Conservation (phyloP, 257 asterid species). For the Plantago ovata region DNA sequence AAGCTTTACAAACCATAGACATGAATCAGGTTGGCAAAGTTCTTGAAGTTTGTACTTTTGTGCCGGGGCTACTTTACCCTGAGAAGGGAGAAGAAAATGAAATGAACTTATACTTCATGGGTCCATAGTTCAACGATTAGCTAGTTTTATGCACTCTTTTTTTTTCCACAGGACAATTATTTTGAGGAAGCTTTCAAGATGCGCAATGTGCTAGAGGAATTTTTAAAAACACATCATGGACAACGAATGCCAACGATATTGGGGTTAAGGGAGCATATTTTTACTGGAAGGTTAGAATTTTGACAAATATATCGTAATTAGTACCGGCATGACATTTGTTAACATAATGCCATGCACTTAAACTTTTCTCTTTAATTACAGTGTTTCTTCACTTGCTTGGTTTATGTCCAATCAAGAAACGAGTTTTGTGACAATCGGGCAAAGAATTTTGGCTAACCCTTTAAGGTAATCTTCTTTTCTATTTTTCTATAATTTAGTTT, state of each 20-base stretch:
- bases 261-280: conserved; percentile 96
- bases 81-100: not conserved
- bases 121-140: not conserved
- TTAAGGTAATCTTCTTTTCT: conserved; percentile 44
- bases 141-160: not conserved
- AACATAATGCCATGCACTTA: conserved; percentile 21
- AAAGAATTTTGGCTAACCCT: conserved; percentile 90
- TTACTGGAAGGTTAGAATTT: conserved; percentile 89
- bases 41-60: not conserved
- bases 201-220: conserved; percentile 93
- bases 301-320: not conserved
- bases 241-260: conserved; percentile 82
- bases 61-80: too few species aligned
- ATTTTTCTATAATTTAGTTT: too few species aligned
- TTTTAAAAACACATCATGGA: conserved; percentile 69
- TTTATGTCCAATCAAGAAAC: conserved; percentile 99
- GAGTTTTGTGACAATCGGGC: conserved; percentile 98
- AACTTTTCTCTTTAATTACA: conserved; percentile 29
- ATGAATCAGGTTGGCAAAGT: conserved; percentile 79
- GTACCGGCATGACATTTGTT: not conserved
- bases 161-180: conserved; percentile 68
- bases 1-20: conserved; percentile 98
- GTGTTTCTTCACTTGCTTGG: conserved; percentile 99
- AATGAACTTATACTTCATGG: not conserved
- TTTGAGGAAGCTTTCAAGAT: conserved; percentile 99